These are phyloP conservation scores for Lipomyces japonicus DNA, from an alignment of 805 yeast species.

Conservation along the genomic window DNA sequence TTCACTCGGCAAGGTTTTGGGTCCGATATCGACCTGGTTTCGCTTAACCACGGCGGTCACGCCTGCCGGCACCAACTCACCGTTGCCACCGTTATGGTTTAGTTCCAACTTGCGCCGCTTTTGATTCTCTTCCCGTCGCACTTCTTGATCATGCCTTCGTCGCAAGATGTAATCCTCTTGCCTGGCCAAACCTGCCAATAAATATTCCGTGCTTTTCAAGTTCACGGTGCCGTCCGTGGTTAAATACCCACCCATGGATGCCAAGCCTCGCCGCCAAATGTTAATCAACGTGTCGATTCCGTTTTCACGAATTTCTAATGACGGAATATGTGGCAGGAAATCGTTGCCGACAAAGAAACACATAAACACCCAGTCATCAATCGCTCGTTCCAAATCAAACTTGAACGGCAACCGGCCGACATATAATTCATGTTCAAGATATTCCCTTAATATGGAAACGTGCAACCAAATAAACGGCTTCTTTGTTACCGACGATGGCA, in stretches of 20 bases:
- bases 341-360: constrained; percentile 98
- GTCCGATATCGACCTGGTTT: constrained; percentile 74
- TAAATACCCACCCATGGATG: constrained; percentile 66
- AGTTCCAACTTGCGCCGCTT: constrained; percentile 49
- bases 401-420: constrained; percentile 66
- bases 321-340: constrained; percentile 93
- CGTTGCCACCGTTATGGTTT: background rate
- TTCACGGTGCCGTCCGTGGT: constrained; percentile 87
- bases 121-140: constrained; percentile 59
- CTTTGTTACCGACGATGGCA: constrained; percentile 36
- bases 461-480: constrained; percentile 95
- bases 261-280: constrained; percentile 76
- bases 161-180: constrained; percentile 78
- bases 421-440: constrained; percentile 73
- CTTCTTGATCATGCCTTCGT: constrained; percentile 63
- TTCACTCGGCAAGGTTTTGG: constrained; percentile 60
- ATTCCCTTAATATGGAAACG: constrained; percentile 80
- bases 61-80: background rate
- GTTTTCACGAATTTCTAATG: constrained; percentile 90
- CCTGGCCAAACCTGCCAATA: constrained; percentile 59
- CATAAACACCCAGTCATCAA: constrained; percentile 98
- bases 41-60: constrained; percentile 9
- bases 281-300: constrained; percentile 77
- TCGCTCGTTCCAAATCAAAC: constrained; percentile 89
- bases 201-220: constrained; percentile 67